These are phyloP conservation scores for Filosporella fistucella DNA, from an alignment of 495 filamentous ascomycete genomes.

Conservation along the genomic window DNA sequence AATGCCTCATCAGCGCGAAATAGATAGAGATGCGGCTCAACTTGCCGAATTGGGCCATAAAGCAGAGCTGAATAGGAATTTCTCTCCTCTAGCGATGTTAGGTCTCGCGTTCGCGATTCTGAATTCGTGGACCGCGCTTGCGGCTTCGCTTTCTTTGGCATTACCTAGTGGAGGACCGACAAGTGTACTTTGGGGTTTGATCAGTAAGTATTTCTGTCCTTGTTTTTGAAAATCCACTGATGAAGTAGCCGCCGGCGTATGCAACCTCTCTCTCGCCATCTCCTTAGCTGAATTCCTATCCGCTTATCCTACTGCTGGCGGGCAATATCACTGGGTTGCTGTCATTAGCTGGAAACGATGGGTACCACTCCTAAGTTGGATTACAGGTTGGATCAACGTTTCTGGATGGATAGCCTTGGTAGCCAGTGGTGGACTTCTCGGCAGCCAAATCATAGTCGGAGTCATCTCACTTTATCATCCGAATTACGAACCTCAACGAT, in stretches of 20 bases:
- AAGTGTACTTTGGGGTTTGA: conserved; percentile 42
- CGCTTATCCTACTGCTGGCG: conserved; percentile 47
- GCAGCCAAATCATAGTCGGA: conserved; percentile 17
- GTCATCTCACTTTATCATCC: conserved; percentile 26
- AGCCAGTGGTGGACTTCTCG: conserved; percentile 32
- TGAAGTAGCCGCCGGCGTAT: conserved; percentile 25
- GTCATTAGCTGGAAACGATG: conserved; percentile 29
- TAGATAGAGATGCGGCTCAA: conserved; percentile 38
- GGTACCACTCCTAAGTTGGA: conserved; percentile 20
- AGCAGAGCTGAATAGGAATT: conserved; percentile 57
- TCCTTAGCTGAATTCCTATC: conserved; percentile 46
- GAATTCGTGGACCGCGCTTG: conserved; percentile 55
- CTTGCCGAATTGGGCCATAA: conserved; percentile 55
- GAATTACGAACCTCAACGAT: conserved; percentile 48
- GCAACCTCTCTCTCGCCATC: conserved; percentile 37
- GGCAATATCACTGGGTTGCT: conserved; percentile 47
- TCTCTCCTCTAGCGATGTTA: conserved; percentile 50
- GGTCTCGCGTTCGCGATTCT: conserved; percentile 57
- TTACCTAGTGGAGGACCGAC: conserved; percentile 40
- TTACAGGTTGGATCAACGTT: conserved; percentile 32
- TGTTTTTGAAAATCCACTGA: no score
- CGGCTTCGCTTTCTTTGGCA: conserved; percentile 47
- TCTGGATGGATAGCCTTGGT: conserved; percentile 35
- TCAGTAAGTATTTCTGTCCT: conserved; percentile 11
- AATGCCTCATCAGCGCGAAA: conserved; percentile 1